phyloP scores from a whole-genome alignment of 2,329 filamentous ascomycete genomes.

The Coniochaeta hoffmannii region DNA sequence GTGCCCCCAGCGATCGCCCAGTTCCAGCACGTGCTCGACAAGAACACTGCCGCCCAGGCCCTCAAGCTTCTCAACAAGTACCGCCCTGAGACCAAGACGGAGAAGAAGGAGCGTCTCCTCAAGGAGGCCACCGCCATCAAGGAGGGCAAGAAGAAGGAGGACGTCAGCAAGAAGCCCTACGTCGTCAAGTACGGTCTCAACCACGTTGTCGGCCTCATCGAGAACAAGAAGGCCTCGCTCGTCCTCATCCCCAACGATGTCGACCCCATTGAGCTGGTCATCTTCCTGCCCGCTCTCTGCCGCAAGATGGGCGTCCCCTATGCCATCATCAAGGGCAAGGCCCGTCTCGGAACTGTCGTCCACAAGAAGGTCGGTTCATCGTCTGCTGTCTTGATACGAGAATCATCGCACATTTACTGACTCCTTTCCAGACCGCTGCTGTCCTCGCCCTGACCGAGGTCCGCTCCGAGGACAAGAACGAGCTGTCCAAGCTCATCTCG shows the following conservation, averaged over 20 bases:
- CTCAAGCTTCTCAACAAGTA: constrained; percentile 99
- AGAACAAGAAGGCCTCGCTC: constrained; percentile 99
- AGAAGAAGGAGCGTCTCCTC: constrained; percentile 99
- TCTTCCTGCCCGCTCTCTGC: constrained; percentile 98
- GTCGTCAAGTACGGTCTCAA: constrained; percentile 99
- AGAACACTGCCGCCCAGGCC: constrained; percentile 90
- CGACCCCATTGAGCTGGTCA: constrained; percentile 98
- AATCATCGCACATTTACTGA: not conserved
- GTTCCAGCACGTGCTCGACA: constrained; percentile 96
- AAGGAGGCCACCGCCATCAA: constrained; percentile 97
- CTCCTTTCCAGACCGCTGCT: constrained; percentile 72
- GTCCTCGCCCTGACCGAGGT: constrained; percentile 95
- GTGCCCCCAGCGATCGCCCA: constrained; percentile 94
- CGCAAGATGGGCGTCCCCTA: constrained; percentile 99
- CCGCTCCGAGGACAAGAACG: constrained; percentile 94
- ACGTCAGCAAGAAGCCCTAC: constrained; percentile 99
- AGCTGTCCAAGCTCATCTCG: constrained; percentile 93
- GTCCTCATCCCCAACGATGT: constrained; percentile 99
- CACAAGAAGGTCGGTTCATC: constrained; percentile 79
- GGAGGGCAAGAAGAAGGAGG: constrained; percentile 99
- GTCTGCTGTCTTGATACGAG: not conserved
- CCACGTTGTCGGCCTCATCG: constrained; percentile 94
- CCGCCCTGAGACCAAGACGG: constrained; percentile 95
- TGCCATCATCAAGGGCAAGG: constrained; percentile 99
- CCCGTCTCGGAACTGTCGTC: constrained; percentile 94